Evolutionary conservation across 805 yeast genomes (phyloP), one percentile per base, ranked within the genome.

Genomic region (Wickerhamiella domercqiae): DNA sequence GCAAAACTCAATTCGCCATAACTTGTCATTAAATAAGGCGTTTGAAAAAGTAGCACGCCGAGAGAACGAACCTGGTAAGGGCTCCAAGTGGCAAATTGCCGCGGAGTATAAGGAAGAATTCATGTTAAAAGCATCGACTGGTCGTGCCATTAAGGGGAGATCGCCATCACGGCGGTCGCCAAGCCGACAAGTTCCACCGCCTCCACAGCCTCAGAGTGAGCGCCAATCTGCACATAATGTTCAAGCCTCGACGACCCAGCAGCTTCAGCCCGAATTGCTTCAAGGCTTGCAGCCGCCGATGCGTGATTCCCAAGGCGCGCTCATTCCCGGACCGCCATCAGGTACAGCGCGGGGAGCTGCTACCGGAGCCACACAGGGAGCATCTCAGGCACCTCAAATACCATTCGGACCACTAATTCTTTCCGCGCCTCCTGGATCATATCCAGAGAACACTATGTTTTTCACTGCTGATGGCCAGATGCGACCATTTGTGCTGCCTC

Each of bases 61-160:
- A 54, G 86, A 94, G 21, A 78, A 83, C 56, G 97, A 90, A 61
- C 96, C 97, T 0, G 98, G 99, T 14, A 90, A 90, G 58, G 97
- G 98, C 46, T 87, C 90, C 93, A 90, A 90, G 60, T 90, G 99
- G 99, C 93, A 84, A 61, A 86, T 90, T 41, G 74, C 84, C 45
- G 90, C 82, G 29, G 63, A 75, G 34, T 87, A 79, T 56, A 76
- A 78, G 50, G 75, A 75, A 32, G 98, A 90, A 46, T 86, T 86
- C 51, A 59, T 86, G 54, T 71, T 68, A 47, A 81, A 84, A 61
- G 75, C 86, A 61, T 72, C 71, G 41, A 46, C 53, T 3, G 52
- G 54, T 13, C 41, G 40, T 25, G 42, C 38, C 15, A 35, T 41
- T 21, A 46, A 47, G 39, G 43, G 49, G 34, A 41, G 28, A 37